Conservation (phyloP, 2,329 filamentous ascomycete species). For the Ilyonectria destructans region DNA sequence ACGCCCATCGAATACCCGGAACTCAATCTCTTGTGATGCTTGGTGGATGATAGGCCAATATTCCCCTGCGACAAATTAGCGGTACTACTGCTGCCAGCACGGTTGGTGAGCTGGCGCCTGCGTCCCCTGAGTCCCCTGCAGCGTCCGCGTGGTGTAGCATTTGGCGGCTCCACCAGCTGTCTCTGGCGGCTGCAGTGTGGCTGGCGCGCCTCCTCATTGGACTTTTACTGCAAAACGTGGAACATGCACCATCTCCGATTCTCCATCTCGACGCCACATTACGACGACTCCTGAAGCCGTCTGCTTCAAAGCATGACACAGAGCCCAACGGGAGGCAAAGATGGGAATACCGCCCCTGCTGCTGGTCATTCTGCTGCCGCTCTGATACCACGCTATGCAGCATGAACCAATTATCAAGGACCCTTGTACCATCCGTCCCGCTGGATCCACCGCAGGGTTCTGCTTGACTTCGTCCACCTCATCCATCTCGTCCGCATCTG, state of each 20-base stretch:
- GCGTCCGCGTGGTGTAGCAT: not conserved
- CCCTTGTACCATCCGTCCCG: slow-evolving; percentile 6
- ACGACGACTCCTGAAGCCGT: not conserved
- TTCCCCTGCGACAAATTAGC: not conserved
- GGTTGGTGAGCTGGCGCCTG: not conserved
- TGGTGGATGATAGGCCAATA: not conserved
- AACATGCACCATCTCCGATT: slow-evolving; percentile 4
- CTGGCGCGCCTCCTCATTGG: not conserved
- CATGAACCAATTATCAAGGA: slow-evolving; percentile 18
- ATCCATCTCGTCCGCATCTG: slow-evolving; percentile 1
- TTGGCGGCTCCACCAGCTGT: slow-evolving; percentile 5
- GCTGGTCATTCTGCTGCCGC: not conserved
- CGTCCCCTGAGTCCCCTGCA: slow-evolving; percentile 5
- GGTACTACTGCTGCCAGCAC: not conserved
- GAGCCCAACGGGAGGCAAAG: not conserved
- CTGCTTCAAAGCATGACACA: not conserved
- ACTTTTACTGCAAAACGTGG: not conserved
- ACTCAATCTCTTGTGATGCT: not conserved
- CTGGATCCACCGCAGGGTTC: slow-evolving; percentile 19
- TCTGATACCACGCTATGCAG: not conserved
- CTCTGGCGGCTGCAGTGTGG: not conserved
- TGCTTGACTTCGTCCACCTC: not conserved
- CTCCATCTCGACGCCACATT: slow-evolving; percentile 7
- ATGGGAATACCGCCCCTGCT: not conserved
- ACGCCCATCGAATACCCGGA: not conserved